Conservation (phyloP, 306 rosid species). For the Cucurbita pepo region DNA sequence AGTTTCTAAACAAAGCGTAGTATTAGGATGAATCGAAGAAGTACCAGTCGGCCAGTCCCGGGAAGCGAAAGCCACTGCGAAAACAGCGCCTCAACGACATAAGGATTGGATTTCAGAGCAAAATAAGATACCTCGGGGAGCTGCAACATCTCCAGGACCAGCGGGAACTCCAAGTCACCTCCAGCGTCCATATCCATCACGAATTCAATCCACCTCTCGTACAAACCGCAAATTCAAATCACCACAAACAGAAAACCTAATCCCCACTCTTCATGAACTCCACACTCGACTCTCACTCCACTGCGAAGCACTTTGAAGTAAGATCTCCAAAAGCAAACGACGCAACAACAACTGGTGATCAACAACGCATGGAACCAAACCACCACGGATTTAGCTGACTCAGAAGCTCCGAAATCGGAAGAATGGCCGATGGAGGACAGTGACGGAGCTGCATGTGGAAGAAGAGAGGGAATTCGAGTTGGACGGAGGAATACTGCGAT, state of each 20-base stretch:
- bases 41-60: conserved; percentile 66
- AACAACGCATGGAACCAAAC: neutral
- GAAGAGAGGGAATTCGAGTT: neutral
- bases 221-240: neutral
- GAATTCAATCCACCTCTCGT: neutral
- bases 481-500: neutral
- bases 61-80: conserved; percentile 90
- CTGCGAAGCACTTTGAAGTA: neutral
- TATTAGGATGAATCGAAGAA: neutral
- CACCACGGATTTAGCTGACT: neutral
- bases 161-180: conserved; percentile 47
- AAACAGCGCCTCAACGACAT: conserved; percentile 54
- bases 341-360: neutral
- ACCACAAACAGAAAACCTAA: neutral
- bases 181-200: conserved; percentile 53
- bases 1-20: neutral
- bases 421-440: neutral
- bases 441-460: neutral
- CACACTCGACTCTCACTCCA: neutral
- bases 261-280: neutral
- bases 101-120: conserved; percentile 56
- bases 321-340: neutral
- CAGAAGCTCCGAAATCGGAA: neutral
- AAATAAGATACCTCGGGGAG: conserved; percentile 64
- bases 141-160: conserved; percentile 78